A percentile compares a stretch with the other conserved stretches of the same genome.
Evolutionary conservation across 2,329 filamentous ascomycete genomes (phyloP).

Genomic region (Colletotrichum sp.): DNA sequence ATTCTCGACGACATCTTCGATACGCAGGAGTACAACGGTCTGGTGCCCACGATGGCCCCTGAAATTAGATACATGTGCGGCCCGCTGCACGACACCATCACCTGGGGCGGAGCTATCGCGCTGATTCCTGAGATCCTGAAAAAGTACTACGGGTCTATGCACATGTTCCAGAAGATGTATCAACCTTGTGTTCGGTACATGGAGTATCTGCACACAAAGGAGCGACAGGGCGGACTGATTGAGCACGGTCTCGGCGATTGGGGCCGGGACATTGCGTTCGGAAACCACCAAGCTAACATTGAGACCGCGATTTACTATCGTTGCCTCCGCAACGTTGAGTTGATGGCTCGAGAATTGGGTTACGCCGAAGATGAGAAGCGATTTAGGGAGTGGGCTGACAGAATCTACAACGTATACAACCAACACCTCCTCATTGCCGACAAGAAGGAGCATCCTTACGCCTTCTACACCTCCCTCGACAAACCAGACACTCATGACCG

Average conservation of each 20-base stretch:
- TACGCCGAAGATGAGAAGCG: conserved; percentile 25
- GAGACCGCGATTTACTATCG: conserved; percentile 48
- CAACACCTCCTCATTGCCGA: conserved; percentile 35
- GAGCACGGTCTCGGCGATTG: conserved; percentile 48
- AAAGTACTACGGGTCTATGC: conserved; percentile 43
- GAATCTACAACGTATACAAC: conserved; percentile 37
- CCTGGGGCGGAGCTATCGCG: conserved; percentile 44
- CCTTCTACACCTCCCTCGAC: conserved; percentile 43
- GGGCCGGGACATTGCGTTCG: conserved; percentile 46
- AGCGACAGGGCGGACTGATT: conserved; percentile 43
- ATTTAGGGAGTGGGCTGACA: conserved; percentile 30
- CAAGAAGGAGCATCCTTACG: conserved; percentile 33
- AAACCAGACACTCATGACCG: conserved; percentile 33
- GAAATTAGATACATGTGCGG: conserved; percentile 51
- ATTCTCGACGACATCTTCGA: conserved; percentile 52
- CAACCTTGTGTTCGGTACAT: conserved; percentile 41
- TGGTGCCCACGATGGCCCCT: conserved; percentile 52
- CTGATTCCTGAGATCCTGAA: conserved; percentile 40
- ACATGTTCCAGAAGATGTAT: conserved; percentile 39
- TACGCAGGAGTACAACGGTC: conserved; percentile 45
- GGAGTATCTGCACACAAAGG: conserved; percentile 43
- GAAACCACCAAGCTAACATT: conserved; percentile 49
- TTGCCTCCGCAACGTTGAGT: conserved; percentile 38
- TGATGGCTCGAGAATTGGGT: conserved; percentile 38
- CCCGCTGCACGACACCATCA: conserved; percentile 50